These are phyloP conservation scores for Suhomyces kunorum DNA, from an alignment of 1,139 yeast genomes.

Conservation along the genomic window DNA sequence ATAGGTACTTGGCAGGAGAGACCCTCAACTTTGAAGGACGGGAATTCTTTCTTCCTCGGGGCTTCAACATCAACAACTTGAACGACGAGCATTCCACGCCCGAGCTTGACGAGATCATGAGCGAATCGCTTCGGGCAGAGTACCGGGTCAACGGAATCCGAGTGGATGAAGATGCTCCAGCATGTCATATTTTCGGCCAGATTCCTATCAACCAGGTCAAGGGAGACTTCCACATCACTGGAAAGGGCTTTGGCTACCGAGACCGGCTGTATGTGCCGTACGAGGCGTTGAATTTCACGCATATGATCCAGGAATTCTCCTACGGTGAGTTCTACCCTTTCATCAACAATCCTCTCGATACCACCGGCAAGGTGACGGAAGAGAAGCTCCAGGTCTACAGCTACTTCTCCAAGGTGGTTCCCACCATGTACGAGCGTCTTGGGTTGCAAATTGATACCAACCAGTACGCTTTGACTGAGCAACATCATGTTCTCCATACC, in stretches of 20 bases:
- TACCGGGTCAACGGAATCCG: constrained; percentile 48
- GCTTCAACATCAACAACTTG: constrained; percentile 44
- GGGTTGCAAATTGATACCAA: constrained; percentile 77
- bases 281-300: constrained; percentile 73
- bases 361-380: constrained; percentile 57
- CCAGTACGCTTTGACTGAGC: constrained; percentile 80
- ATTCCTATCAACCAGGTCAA: constrained; percentile 83
- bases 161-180: constrained; percentile 58
- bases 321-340: constrained; percentile 90
- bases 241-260: constrained; percentile 64
- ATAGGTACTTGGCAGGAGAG: constrained; percentile 76
- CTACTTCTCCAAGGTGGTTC: constrained; percentile 79
- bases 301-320: constrained; percentile 81
- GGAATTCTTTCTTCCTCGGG: constrained; percentile 53
- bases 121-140: constrained; percentile 65
- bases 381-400: constrained; percentile 50
- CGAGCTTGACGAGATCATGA: constrained; percentile 64
- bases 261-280: constrained; percentile 43
- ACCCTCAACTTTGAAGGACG: constrained; percentile 67
- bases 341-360: constrained; percentile 82
- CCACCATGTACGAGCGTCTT: constrained; percentile 71
- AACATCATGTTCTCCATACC: constrained; percentile 28
- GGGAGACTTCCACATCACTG: constrained; percentile 86
- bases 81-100: constrained; percentile 58
- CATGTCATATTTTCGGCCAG: constrained; percentile 87